A percentile compares a stretch with the other conserved stretches of the same genome.
Evolutionary conservation across 768 basidiomycete genomes (phyloP).

Genomic region (Lentinula lateritia): DNA sequence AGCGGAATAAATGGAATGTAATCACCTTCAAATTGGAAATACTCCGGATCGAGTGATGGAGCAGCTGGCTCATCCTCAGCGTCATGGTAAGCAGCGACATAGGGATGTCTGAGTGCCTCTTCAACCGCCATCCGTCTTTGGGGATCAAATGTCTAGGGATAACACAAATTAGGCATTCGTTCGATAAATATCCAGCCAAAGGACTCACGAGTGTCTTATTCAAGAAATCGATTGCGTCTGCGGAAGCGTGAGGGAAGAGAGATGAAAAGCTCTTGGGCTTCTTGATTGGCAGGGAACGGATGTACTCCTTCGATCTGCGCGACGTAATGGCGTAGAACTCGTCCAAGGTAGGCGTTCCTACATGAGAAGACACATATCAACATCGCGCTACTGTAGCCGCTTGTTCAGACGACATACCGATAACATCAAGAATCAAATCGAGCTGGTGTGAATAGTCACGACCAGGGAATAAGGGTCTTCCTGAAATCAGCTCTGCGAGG

Average conservation of each 20-base stretch:
- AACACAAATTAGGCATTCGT: neutral
- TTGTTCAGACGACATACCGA: constrained; percentile 36
- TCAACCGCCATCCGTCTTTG: constrained; percentile 82
- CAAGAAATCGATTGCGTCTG: constrained; percentile 69
- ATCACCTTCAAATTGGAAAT: constrained; percentile 82
- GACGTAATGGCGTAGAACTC: constrained; percentile 91
- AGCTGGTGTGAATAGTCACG: constrained; percentile 87
- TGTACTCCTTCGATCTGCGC: constrained; percentile 79
- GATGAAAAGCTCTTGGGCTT: constrained; percentile 66
- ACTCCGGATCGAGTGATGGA: constrained; percentile 73
- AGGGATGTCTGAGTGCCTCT: constrained; percentile 78
- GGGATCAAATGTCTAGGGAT: constrained; percentile 72
- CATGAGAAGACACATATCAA: neutral
- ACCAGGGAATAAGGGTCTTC: constrained; percentile 83
- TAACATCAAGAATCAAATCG: constrained; percentile 81
- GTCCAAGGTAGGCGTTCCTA: constrained; percentile 71
- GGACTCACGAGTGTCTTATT: constrained; percentile 57
- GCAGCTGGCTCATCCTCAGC: constrained; percentile 86
- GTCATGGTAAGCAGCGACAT: constrained; percentile 79
- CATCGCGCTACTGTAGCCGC: neutral
- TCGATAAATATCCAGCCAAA: neutral
- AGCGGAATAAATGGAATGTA: neutral
- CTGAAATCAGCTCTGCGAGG: constrained; percentile 76
- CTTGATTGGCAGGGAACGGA: constrained; percentile 79
- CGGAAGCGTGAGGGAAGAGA: constrained; percentile 74